Percentiles rank a stretch among this genome's conserved stretches.
Conservation (phyloP, 2,329 filamentous ascomycete species). For the Chaetomium sp. region DNA sequence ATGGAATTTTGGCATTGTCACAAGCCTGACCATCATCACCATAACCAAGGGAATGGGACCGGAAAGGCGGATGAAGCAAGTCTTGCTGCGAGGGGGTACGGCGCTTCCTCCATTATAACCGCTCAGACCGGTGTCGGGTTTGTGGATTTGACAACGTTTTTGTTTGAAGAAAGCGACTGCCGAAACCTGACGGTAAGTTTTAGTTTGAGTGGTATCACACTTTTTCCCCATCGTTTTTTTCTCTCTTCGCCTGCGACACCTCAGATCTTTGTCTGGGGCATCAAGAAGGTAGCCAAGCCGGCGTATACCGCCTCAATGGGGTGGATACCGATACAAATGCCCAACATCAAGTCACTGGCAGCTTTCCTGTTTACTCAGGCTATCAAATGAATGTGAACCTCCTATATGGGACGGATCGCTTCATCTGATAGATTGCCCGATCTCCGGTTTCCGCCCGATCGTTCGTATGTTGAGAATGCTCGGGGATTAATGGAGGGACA, state of each 20-base stretch:
- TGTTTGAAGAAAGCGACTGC: constrained; percentile 65
- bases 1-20: constrained; percentile 99
- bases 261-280: constrained; percentile 31
- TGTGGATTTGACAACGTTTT: constrained; percentile 72
- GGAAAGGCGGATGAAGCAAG: constrained; percentile 35
- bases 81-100: constrained; percentile 66
- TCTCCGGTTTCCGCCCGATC: constrained; percentile 42
- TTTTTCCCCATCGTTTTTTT: neutral
- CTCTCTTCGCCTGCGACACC: neutral
- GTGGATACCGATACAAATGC: constrained; percentile 63
- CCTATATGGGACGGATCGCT: constrained; percentile 18
- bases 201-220: neutral
- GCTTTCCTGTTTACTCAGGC: constrained; percentile 25
- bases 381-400: constrained; percentile 30
- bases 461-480: constrained; percentile 43
- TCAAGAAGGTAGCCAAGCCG: constrained; percentile 58
- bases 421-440: constrained; percentile 14
- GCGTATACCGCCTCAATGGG: constrained; percentile 42
- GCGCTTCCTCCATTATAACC: constrained; percentile 67
- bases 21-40: constrained; percentile 64
- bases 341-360: constrained; percentile 43
- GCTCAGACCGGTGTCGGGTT: constrained; percentile 64
- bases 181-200: constrained; percentile 34
- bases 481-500: constrained; percentile 46
- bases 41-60: constrained; percentile 27